These are phyloP conservation scores for Colletotrichum brevisporum DNA, from an alignment of 2,329 filamentous ascomycete species.

Conservation along the genomic window DNA sequence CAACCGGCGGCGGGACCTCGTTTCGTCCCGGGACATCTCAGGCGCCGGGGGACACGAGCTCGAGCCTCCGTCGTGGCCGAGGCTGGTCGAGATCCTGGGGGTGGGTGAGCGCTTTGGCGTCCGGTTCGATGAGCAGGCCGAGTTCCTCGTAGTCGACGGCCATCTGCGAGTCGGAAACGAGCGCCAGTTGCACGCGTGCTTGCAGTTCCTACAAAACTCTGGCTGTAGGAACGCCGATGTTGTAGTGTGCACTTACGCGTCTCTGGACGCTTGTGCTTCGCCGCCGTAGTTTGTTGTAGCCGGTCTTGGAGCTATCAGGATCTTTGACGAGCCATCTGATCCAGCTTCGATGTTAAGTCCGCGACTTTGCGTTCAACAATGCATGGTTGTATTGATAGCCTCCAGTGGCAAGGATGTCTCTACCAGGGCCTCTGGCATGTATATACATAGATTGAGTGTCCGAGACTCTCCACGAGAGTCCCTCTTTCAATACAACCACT, in stretches of 20 bases:
- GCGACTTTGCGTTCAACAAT: too few species aligned
- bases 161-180: background rate
- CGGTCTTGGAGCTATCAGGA: too few species aligned
- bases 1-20: background rate
- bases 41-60: background rate
- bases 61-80: background rate
- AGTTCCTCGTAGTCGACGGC: background rate
- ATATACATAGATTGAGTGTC: too few species aligned
- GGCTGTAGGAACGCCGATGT: background rate
- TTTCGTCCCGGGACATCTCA: background rate
- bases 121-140: background rate
- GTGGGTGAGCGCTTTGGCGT: background rate
- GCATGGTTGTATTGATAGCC: too few species aligned
- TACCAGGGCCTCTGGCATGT: too few species aligned
- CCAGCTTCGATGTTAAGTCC: too few species aligned
- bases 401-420: too few species aligned
- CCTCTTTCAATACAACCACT: too few species aligned
- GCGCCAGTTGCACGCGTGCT: background rate
- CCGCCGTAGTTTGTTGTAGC: too few species aligned
- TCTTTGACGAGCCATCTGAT: too few species aligned
- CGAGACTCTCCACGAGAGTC: too few species aligned
- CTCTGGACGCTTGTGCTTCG: background rate
- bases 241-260: background rate
- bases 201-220: conserved; percentile 6
- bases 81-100: background rate